Percentiles rank a stretch among this genome's conserved stretches.
These are phyloP conservation scores for Pestalotiopsis sp. DNA, from an alignment of 2,329 filamentous ascomycete genomes.

Conservation along the genomic window DNA sequence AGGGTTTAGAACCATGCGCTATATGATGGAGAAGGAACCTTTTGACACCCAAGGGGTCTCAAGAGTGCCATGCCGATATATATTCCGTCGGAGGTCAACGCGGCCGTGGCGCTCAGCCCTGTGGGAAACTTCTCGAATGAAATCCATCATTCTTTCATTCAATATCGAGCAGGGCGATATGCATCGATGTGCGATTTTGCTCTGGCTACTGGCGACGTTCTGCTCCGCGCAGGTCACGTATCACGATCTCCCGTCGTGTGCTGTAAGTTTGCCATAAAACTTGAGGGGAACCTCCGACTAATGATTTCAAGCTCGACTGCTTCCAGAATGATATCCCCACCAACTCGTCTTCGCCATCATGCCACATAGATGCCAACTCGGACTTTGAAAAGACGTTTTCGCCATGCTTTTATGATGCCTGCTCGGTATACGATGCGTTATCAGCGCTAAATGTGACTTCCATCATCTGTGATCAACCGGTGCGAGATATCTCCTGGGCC, in stretches of 20 bases:
- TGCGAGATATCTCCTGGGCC: slow-evolving; percentile 2
- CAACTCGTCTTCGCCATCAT: neutral
- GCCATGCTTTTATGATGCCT: slow-evolving; percentile 2
- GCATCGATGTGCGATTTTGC: neutral
- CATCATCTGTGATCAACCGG: slow-evolving; percentile 2
- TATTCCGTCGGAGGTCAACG: neutral
- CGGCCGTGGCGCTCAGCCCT: neutral
- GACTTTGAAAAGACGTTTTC: slow-evolving; percentile 5
- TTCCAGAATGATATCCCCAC: neutral
- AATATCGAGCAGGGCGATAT: neutral
- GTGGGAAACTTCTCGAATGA: neutral
- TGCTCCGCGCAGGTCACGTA: neutral
- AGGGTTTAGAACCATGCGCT: neutral
- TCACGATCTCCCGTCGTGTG: slow-evolving; percentile 8
- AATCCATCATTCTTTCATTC: neutral
- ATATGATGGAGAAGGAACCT: neutral
- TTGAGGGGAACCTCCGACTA: neutral
- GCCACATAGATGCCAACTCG: neutral
- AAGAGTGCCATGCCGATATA: neutral
- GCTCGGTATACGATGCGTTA: slow-evolving; percentile 4
- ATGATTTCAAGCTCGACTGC: neutral
- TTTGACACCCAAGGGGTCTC: neutral
- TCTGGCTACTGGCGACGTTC: neutral
- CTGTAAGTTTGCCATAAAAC: neutral
- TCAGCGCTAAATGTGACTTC: slow-evolving; percentile 1